phyloP scores from a whole-genome alignment of 2,329 filamentous ascomycete genomes.

The Rhinocladiella mackenziei region DNA sequence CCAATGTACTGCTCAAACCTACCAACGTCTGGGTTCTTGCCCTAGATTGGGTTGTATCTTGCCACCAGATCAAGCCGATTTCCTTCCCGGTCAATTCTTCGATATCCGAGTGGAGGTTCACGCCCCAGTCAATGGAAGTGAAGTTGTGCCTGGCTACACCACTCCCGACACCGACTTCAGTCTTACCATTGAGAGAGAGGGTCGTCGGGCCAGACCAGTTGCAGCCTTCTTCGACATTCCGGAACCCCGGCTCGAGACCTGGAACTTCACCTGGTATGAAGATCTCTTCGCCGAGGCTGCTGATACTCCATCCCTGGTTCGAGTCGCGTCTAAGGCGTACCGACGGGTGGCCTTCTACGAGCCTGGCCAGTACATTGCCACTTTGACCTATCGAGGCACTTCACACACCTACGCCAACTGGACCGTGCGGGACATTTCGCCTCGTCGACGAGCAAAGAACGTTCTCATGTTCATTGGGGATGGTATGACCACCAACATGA shows the following conservation, averaged over 20 bases:
- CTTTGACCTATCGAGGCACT: slow-evolving; percentile 69
- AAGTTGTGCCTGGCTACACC: slow-evolving; percentile 66
- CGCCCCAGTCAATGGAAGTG: slow-evolving; percentile 74
- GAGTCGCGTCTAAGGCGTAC: slow-evolving; percentile 76
- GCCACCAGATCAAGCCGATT: slow-evolving; percentile 65
- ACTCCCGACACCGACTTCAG: slow-evolving; percentile 71
- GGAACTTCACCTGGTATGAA: slow-evolving; percentile 82
- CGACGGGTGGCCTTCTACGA: slow-evolving; percentile 70
- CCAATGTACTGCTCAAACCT: slow-evolving; percentile 47
- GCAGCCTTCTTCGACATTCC: slow-evolving; percentile 64
- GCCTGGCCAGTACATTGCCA: slow-evolving; percentile 74
- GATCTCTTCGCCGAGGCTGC: slow-evolving; percentile 74
- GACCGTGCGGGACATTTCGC: slow-evolving; percentile 67
- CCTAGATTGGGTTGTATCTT: slow-evolving; percentile 56
- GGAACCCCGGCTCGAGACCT: slow-evolving; percentile 71
- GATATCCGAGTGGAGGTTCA: slow-evolving; percentile 81
- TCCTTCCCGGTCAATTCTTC: slow-evolving; percentile 78
- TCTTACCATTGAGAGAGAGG: slow-evolving; percentile 62
- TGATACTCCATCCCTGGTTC: slow-evolving; percentile 66
- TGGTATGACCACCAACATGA: slow-evolving; percentile 53
- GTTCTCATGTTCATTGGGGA: slow-evolving; percentile 79
- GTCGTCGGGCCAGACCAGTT: slow-evolving; percentile 51
- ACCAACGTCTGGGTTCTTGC: slow-evolving; percentile 53
- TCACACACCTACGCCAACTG: slow-evolving; percentile 70
- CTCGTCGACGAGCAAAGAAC: slow-evolving; percentile 74